Evolutionary conservation across 1,284 basidiomycete genomes (phyloP).

Genomic region (Sphaerobolus stellatus): DNA sequence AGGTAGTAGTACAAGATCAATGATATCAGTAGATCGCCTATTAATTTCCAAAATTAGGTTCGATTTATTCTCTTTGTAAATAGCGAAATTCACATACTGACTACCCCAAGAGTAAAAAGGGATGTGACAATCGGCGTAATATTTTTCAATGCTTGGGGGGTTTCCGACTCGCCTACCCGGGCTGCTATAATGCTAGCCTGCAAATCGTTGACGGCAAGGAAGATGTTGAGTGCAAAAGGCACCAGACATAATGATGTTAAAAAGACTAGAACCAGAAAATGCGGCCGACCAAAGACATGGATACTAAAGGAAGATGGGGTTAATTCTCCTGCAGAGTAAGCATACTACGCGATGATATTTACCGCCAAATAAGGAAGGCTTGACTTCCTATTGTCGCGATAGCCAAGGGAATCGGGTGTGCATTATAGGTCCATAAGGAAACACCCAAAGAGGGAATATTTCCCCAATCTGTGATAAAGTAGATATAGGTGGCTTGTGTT

Average conservation of each 20-base stretch:
- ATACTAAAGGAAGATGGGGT: background rate
- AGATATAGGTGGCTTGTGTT: constrained; percentile 3
- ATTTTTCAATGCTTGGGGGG: no score
- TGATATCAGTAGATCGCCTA: constrained; percentile 7
- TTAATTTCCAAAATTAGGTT: background rate
- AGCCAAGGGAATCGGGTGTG: background rate
- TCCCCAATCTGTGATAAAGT: constrained; percentile 11
- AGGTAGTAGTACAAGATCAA: constrained; percentile 9
- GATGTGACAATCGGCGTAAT: constrained; percentile 2
- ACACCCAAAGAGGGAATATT: background rate
- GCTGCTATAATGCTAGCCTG: background rate
- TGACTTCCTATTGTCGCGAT: background rate
- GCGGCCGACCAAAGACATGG: background rate
- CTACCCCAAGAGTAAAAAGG: constrained; percentile 5
- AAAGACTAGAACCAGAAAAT: constrained; percentile 1
- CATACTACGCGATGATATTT: background rate
- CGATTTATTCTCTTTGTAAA: background rate
- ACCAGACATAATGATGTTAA: background rate
- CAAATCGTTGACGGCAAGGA: background rate
- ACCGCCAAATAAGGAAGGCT: constrained; percentile 6
- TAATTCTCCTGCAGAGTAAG: background rate
- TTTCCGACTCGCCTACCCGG: background rate
- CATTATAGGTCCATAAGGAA: constrained; percentile 2
- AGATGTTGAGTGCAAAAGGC: background rate
- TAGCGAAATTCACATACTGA: background rate